These are phyloP conservation scores for Penicillium thymicola DNA, from an alignment of 2,329 filamentous ascomycete genomes.

Conservation along the genomic window DNA sequence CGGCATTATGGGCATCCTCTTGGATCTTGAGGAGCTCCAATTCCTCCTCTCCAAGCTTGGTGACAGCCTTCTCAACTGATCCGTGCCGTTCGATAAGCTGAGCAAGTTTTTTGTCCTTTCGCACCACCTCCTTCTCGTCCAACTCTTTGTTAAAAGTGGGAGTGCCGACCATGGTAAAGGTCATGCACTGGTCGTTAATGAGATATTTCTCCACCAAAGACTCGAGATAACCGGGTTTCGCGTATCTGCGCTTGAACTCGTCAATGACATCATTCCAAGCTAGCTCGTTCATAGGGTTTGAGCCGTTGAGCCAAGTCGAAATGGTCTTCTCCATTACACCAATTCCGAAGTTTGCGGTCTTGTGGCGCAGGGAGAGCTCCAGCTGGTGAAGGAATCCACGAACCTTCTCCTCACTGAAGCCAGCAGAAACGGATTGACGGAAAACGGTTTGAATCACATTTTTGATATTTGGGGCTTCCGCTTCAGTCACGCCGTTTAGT, in stretches of 20 bases:
- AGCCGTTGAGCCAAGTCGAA: conserved; percentile 91
- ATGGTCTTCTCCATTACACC: conserved; percentile 83
- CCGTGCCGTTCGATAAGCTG: conserved; percentile 67
- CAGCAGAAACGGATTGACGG: conserved; percentile 64
- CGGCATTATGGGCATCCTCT: conserved; percentile 76
- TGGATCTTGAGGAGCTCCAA: conserved; percentile 76
- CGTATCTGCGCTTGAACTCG: conserved; percentile 74
- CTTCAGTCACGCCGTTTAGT: conserved; percentile 80
- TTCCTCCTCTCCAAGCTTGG: conserved; percentile 73
- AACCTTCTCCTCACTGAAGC: conserved; percentile 86
- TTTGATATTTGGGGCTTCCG: conserved; percentile 74
- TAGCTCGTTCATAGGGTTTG: conserved; percentile 85
- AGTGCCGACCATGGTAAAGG: conserved; percentile 91
- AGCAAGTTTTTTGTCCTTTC: conserved; percentile 71
- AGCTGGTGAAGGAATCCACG: conserved; percentile 91
- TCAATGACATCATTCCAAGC: conserved; percentile 88
- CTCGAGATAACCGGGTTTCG: conserved; percentile 77
- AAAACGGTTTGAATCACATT: conserved; percentile 70
- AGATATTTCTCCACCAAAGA: conserved; percentile 84
- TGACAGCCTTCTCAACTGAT: conserved; percentile 66
- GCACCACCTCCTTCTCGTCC: conserved; percentile 69
- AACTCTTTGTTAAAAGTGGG: conserved; percentile 70
- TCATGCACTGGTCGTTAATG: conserved; percentile 78
- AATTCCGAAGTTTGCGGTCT: conserved; percentile 93
- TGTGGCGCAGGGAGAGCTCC: conserved; percentile 90